Evolutionary conservation across 495 filamentous ascomycete species (phyloP), one percentile per base, ranked within the genome.

Genomic region (Aspergillus sclerotiicarbonarius): DNA sequence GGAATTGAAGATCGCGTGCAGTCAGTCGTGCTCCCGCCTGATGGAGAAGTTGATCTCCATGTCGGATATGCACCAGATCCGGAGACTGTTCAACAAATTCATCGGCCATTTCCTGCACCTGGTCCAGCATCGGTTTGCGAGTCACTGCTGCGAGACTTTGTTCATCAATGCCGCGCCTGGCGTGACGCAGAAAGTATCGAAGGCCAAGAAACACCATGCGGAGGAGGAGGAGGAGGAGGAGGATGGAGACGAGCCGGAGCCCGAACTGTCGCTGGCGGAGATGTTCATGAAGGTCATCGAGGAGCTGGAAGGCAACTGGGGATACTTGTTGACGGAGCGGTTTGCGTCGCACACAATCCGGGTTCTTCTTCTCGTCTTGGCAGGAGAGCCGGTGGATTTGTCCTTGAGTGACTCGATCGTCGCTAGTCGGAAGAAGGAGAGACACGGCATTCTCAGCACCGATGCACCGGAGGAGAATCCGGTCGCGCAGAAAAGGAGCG

Each of bases 121-220:
- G 30, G 84, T 96, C 20, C 92, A 94, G 65, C 94, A 98, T 71
- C 88, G 92, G 29, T 98, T 98, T 67, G 94, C 94, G 4, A 91
- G 90, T 52, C 94, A 98, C 73, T 98, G 92, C 68, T 97, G 93
- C 71, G 94, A 98, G 75, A 91, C 89, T 15, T 79, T 98, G 9
- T 97, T 98, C 65, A 77, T 91, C 35, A 83, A 87, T 54, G 87
- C 89, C 8, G 92, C 92, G 16, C 85, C 88, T 0, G 75, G 89
- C 7, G 88, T 96, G 21, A 88, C 87, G 19, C 74, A 87, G 59
- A 82, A 79, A 51, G 75, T 82, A 32, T 69, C 77, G 10, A 82
- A 81, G 31, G 62, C 76, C 8, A 79, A 78, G 31, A 77, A 76
- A 7, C 71, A 76, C 13, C 70, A 73, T 2, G 58, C 66, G 31